Evolutionary conservation across 1,284 basidiomycete genomes (phyloP), one percentile per base, ranked within the genome.

Genomic region (Calocybe gambosa): DNA sequence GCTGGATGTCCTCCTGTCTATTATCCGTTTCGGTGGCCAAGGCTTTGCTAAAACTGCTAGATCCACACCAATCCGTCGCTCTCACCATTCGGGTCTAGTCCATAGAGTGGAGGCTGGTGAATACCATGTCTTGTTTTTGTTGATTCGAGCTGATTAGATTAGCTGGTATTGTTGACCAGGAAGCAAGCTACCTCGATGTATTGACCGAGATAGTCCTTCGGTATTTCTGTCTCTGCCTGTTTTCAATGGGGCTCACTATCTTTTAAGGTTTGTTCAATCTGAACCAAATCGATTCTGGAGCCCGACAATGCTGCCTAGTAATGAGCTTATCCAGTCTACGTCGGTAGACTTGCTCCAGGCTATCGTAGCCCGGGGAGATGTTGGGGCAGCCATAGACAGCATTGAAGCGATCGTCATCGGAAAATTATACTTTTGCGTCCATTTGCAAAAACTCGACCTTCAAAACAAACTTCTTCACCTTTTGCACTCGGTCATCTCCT

Each of bases 391-490:
- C 0, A 67, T 90, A 1, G 76, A 82, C 47, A 68, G 70, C 18
- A 71, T 93, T 40, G 87, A 95, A 62, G 73, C 78, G 0, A 74
- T 76, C 0, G 72, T 96, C 29, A 72, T 93, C 36, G 77, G 78
- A 41, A 88, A 90, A 58, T 73, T 97, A 1, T 89, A 83, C 55
- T 69, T 80, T 41, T 84, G 78, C 23, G 71, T 96, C 15, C 84
- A 92, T 53, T 70, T 70, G 18, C 70, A 69, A 15, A 76, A 82
- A 25, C 74, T 93, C 28, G 87, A 93, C 55, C 70, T 93, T 12
- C 93, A 96, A 65, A 93, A 92, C 72, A 94, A 93, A 60, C 78
- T 97, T 46, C 78, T 99, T 1, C 92, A 93, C 55, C 79, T 95
- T 7, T 75, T 99, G 1, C 93, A 97, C 59, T 86, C 89, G 0